Base-by-base conservation (phyloP, 139 green algal species). In the Penium margaritaceum region DNA sequence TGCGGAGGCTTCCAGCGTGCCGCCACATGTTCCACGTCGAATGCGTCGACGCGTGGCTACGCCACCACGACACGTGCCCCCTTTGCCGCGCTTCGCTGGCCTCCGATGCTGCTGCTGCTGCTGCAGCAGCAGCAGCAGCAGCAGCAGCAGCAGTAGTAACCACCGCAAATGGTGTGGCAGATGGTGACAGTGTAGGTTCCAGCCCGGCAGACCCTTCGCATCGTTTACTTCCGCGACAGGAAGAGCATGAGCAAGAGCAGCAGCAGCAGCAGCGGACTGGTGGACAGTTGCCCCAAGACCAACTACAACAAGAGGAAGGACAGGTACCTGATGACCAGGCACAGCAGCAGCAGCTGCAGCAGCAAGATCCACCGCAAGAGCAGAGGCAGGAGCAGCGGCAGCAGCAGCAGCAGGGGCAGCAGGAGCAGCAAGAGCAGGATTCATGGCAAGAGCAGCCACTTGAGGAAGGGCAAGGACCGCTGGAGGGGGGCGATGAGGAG, bases 41-140 rank as follows among this genome's bases (percentile, higher is more conserved):
- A 0, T 91, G 88, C 80, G 89, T 92, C 38, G 84, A 86, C 67
- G 76, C 85, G 68, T 91, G 85, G 84, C 69, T 88, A 32, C 21
- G 33, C 1, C 80, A 75, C 54, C 87, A 90, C 72, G 72, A 62
- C 57, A 90, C 87, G 5, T 93, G 88, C 76, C 87, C 87, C 54
- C 86, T 92, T 62, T 91, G 88, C 77, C 76, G 85, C 32, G 33
- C 54, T 66, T 21, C 68, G 33, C n/a, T n/a, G n/a, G n/a, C n/a
- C n/a, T n/a, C n/a, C n/a, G n/a, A n/a, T 76, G 33, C 66, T 63
- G 17, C 64, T 63, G 39, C 64, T 47, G 58, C 46, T 21, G 0
- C 46, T 4, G 12, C 46, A 57, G 12, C 46, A 19, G 19, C 46
- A 57, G 12, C 46, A 57, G 21, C 51, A 60, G 51, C 15, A 9